These are phyloP conservation scores for Triangularia setosa DNA, from an alignment of 2,329 filamentous ascomycete species.

Conservation along the genomic window DNA sequence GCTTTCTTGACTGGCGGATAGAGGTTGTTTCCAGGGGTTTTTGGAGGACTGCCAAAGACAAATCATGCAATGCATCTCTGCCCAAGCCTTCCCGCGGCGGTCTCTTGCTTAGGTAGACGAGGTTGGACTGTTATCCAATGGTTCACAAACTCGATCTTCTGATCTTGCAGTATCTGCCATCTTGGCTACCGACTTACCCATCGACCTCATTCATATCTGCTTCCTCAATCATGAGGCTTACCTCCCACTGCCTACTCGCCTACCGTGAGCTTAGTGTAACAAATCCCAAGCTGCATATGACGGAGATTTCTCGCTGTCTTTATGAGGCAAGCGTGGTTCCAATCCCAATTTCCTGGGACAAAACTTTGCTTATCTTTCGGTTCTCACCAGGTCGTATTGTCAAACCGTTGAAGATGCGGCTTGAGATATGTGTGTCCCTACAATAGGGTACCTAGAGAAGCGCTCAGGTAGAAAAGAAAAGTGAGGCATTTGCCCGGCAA, in stretches of 20 bases:
- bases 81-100: not conserved
- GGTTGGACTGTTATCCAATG: not conserved
- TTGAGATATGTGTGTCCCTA: not conserved
- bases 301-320: not conserved
- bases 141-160: not conserved
- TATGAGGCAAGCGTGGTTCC: not conserved
- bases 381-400: not conserved
- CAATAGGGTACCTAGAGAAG: not conserved
- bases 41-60: not conserved
- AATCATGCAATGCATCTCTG: not conserved
- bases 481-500: not conserved
- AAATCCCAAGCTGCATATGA: not conserved
- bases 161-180: not conserved
- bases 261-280: not conserved
- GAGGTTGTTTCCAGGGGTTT: not conserved
- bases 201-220: not conserved
- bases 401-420: not conserved
- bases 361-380: not conserved
- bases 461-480: not conserved
- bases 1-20: not conserved
- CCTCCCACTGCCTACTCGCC: not conserved
- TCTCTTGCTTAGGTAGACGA: not conserved
- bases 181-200: not conserved
- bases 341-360: not conserved
- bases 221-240: not conserved